Conservation (phyloP, 108 stramenopile genomes). For the Aureococcus anophagefferens region DNA sequence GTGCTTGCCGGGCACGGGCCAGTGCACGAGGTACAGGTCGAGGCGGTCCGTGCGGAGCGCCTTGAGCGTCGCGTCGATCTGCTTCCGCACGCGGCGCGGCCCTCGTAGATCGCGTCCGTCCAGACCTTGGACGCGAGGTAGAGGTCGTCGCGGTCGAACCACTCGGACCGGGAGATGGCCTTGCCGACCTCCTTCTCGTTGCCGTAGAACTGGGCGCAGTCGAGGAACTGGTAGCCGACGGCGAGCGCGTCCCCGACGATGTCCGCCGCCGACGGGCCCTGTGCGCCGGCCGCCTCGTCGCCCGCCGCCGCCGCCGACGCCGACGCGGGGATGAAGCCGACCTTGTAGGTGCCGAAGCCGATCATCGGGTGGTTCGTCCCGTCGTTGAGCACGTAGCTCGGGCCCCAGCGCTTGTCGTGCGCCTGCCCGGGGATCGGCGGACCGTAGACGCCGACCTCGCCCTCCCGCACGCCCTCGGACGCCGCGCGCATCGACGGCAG, state of each 20-base stretch:
- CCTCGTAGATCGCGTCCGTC: conserved; percentile 77
- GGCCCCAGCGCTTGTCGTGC: too few species aligned
- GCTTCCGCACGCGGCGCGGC: conserved; percentile 52
- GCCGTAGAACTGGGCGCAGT: conserved; percentile 82
- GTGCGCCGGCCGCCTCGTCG: not conserved
- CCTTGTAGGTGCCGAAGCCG: conserved; percentile 85
- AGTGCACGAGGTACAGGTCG: conserved; percentile 81
- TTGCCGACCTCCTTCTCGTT: conserved; percentile 72
- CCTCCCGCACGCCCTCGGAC: too few species aligned
- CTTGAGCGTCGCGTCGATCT: conserved; percentile 59
- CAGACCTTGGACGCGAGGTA: conserved; percentile 84
- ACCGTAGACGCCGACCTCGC: too few species aligned
- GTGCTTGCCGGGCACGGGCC: conserved; percentile 79
- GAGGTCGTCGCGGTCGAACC: conserved; percentile 52
- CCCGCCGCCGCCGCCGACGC: conserved; percentile 49
- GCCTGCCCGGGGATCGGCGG: too few species aligned
- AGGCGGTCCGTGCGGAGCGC: conserved; percentile 72
- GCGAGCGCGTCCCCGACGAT: conserved; percentile 58
- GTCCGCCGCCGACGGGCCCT: conserved; percentile 46
- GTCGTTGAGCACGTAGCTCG: not conserved
- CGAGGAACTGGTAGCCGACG: conserved; percentile 70
- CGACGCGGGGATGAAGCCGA: conserved; percentile 72
- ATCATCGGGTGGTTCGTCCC: conserved; percentile 40
- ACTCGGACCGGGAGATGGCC: conserved; percentile 45
- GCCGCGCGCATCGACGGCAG: too few species aligned